Percentiles rank a stretch among this genome's conserved stretches.
Conservation (phyloP, 495 filamentous ascomycete species). For the Cercophora scortea region DNA sequence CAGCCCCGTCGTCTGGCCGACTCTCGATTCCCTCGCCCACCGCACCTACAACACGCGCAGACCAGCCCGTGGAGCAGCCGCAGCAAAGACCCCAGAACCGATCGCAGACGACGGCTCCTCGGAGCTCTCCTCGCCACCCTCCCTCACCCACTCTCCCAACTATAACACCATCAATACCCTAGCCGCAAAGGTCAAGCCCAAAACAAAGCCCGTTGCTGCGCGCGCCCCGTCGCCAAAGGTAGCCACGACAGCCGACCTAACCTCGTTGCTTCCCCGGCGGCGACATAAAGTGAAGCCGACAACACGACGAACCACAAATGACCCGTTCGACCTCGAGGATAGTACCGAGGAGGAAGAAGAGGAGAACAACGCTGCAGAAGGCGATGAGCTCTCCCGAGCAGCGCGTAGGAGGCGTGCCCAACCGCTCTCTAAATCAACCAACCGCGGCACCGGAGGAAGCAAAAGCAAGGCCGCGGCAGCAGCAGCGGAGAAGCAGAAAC, state of each 20-base stretch:
- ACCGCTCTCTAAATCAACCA: neutral
- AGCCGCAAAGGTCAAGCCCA: neutral
- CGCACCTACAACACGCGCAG: slow-evolving; percentile 20
- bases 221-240: slow-evolving; percentile 18
- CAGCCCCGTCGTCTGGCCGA: slow-evolving; percentile 30
- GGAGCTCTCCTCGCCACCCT: slow-evolving; percentile 41
- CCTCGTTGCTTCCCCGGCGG: slow-evolving; percentile 33
- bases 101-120: slow-evolving; percentile 22
- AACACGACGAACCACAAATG: slow-evolving; percentile 1
- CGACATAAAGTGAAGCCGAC: slow-evolving; percentile 7
- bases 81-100: slow-evolving; percentile 19
- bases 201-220: slow-evolving; percentile 17
- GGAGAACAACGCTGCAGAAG: slow-evolving; percentile 21
- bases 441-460: neutral
- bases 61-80: neutral
- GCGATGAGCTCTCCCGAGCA: slow-evolving; percentile 35
- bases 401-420: slow-evolving; percentile 4
- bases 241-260: slow-evolving; percentile 33
- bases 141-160: slow-evolving; percentile 44
- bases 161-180: slow-evolving; percentile 12
- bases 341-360: slow-evolving; percentile 7
- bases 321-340: slow-evolving; percentile 18
- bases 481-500: slow-evolving; percentile 11
- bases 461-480: neutral
- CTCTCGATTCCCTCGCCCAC: slow-evolving; percentile 30